Evolutionary conservation across 371 early-diverging fungal genomes (phyloP).

Genomic region (Mucor indicus): DNA sequence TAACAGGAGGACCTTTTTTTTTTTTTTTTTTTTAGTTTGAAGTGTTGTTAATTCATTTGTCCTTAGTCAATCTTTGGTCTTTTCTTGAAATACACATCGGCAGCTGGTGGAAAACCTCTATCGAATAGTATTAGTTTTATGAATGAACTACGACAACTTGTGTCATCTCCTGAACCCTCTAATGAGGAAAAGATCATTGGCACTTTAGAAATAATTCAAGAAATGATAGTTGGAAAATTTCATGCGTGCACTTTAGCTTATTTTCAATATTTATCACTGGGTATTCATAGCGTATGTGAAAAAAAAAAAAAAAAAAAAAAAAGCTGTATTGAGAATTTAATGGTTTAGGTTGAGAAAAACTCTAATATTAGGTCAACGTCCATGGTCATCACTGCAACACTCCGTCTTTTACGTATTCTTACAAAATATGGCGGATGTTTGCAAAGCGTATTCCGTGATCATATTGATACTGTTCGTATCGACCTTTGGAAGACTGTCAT

Average conservation of each 20-base stretch:
- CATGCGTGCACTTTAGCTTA: constrained; percentile 28
- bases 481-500: constrained; percentile 72
- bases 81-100: constrained; percentile 13
- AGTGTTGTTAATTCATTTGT: no score
- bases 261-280: constrained; percentile 33
- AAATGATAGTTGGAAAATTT: constrained; percentile 22
- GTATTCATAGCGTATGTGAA: constrained; percentile 6
- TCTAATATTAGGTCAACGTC: constrained; percentile 16
- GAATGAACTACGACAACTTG: constrained; percentile 9
- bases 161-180: constrained; percentile 9
- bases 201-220: constrained; percentile 19
- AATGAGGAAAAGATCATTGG: constrained; percentile 1
- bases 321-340: no score
- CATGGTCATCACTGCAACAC: constrained; percentile 55
- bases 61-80: constrained; percentile 9
- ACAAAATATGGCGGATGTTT: constrained; percentile 62
- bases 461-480: constrained; percentile 44
- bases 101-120: neutral
- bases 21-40: neutral
- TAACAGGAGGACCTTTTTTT: neutral
- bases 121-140: neutral
- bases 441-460: constrained; percentile 32
- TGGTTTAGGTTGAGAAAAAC: no score
- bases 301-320: no score
- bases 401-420: constrained; percentile 65